Evolutionary conservation across 2,329 filamentous ascomycete species (phyloP), one percentile per base, ranked within the genome.

Genomic region (Tolypocladium tropicale): DNA sequence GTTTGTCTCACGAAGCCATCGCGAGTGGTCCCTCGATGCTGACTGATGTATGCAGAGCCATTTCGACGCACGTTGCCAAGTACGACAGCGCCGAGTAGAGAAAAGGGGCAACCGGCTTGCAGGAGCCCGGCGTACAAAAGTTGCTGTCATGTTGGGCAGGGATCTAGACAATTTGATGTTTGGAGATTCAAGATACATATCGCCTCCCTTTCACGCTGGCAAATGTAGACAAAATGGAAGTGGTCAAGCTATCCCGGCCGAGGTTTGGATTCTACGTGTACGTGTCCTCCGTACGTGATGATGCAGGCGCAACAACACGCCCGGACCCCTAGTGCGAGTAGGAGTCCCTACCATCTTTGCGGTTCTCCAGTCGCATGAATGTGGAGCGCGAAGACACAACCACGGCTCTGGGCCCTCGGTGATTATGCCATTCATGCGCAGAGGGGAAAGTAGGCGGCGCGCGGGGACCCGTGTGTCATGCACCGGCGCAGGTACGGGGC

Each of bases 1-100:
- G 88, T 90, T 61, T 21, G 69, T 67, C 52, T 53, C 46, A 53
- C n/a, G 34, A 30, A 9, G 23, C 41, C 18, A 14, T 25, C 6
- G 34, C 12, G 21, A 52, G 39, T 43, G 56, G 53, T 57, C 64
- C 43, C 67, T 61, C 60, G 54, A 58, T 30, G 33, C 37, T 54
- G 12, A 54, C 46, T 39, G 32, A 37, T 21, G 32, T 49, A 58
- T 57, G 56, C 65, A 90, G 89, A 73, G 88, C 89, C 59, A 92
- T 94, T 69, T 69, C 84, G 56, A 89, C 80, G 51, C 89, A 93
- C 74, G 77, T 86, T 71, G 81, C 82, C 63, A 91, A 90, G 75
- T 93, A 93, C 68, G 75, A 85, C 18, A 67, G 71, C 64, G 72
- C 74, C 56, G 72, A 69, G 65, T 73, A 65, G 37, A 43, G 55